These are phyloP conservation scores for Candida buenavistaensis DNA, from an alignment of 1,139 yeast genomes.

Conservation along the genomic window DNA sequence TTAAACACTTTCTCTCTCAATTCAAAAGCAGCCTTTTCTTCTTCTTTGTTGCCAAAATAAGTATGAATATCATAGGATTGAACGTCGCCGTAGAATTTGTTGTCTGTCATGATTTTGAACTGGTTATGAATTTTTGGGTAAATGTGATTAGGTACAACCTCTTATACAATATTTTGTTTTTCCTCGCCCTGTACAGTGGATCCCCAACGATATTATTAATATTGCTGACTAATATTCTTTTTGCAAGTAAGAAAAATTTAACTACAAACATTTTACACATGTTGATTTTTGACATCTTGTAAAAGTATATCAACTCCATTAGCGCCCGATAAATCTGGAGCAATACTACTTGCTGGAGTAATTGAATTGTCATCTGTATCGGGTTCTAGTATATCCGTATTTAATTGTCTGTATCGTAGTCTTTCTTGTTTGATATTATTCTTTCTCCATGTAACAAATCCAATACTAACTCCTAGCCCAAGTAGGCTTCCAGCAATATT, in stretches of 20 bases:
- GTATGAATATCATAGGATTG: conserved; percentile 55
- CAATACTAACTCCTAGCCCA: conserved; percentile 23
- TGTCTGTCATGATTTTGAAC: background rate
- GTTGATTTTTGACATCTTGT: conserved; percentile 30
- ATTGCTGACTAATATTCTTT: too few relatives aligned
- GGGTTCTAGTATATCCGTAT: conserved; percentile 41
- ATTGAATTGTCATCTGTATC: conserved; percentile 2
- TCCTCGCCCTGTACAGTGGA: too few relatives aligned
- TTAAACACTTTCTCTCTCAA: conserved; percentile 40
- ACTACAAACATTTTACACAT: too few relatives aligned
- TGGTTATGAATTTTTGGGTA: too few relatives aligned
- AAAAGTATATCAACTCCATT: conserved; percentile 51
- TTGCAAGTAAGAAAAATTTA: too few relatives aligned
- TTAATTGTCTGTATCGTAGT: conserved; percentile 9
- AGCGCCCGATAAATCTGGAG: conserved; percentile 18
- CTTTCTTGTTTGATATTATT: conserved; percentile 10
- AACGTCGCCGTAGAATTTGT: conserved; percentile 30
- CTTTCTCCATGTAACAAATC: conserved; percentile 14
- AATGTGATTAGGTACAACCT: background rate
- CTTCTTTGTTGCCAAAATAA: conserved; percentile 43
- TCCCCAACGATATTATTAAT: too few relatives aligned
- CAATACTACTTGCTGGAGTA: background rate
- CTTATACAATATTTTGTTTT: too few relatives aligned
- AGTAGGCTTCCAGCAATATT: conserved; percentile 40
- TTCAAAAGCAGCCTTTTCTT: conserved; percentile 35